Percentiles rank a stretch among this genome's conserved stretches.
Evolutionary conservation across 2,329 filamentous ascomycete species (phyloP).

Genomic region (Nothophaeocryptopus gaeumannii): DNA sequence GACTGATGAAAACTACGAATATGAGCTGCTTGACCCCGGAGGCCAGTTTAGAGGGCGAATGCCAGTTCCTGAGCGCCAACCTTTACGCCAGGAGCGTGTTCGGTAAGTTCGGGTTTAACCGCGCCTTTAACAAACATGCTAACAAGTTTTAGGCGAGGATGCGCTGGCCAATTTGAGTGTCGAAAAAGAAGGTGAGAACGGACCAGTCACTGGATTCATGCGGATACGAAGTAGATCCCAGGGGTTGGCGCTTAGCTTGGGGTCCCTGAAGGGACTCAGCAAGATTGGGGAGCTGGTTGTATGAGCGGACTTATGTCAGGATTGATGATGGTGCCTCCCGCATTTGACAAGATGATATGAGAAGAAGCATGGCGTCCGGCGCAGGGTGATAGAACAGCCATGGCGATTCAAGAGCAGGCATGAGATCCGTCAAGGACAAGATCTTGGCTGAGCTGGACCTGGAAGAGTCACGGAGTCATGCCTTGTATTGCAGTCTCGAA

Average conservation of each 20-base stretch:
- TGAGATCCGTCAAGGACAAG: no score
- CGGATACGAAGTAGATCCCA: constrained; percentile 96
- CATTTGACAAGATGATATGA: not conserved
- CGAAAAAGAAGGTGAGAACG: constrained; percentile 93
- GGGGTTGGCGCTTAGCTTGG: constrained; percentile 87
- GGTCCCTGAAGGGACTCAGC: constrained; percentile 90
- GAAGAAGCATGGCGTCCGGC: constrained; percentile 8
- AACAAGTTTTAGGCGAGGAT: constrained; percentile 73
- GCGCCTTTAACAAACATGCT: constrained; percentile 13
- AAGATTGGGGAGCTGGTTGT: constrained; percentile 50
- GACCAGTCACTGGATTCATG: constrained; percentile 94
- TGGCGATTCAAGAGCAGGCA: no score
- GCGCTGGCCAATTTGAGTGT: constrained; percentile 96
- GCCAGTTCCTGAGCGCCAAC: constrained; percentile 96
- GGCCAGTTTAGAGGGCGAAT: constrained; percentile 93
- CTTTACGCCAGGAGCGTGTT: constrained; percentile 96
- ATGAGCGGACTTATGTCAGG: constrained; percentile 3
- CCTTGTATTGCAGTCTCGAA: no score
- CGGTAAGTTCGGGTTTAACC: constrained; percentile 62
- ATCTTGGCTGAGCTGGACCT: no score
- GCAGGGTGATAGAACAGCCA: not conserved
- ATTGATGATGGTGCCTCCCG: not conserved
- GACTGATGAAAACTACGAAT: constrained; percentile 96
- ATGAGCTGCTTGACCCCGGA: constrained; percentile 98
- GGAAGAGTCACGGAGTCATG: no score